Base-by-base conservation (phyloP, 2,329 filamentous ascomycete genomes). In the Tolypocladium inflatum region DNA sequence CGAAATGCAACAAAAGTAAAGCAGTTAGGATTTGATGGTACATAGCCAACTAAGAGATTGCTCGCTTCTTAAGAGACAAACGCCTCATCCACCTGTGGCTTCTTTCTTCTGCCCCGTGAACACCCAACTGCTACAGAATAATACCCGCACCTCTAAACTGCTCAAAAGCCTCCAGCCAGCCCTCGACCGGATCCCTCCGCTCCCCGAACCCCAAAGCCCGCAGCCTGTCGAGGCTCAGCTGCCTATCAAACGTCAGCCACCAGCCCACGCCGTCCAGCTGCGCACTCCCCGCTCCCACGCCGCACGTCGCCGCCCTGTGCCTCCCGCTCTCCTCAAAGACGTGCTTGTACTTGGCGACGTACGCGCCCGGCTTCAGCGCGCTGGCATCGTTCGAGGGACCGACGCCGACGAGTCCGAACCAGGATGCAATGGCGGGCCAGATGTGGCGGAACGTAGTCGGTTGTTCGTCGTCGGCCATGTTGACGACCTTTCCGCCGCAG, bases 221-320 rank as follows among this genome's bases (percentile, higher is more conserved):
- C 15, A 78, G 64, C 37, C 69, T 73, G 30, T 72, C 67, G 54
- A 77, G 63, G 57, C 74, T 77, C 62, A 80, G 64, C 55, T 79
- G 74, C 30, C 77, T 70, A 60, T 80, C 76, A 60, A 80, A 79
- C 7, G 71, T 74, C 55, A 80, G 65, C 76, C 76, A 73, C 65
- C 71, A 73, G 33, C 77, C 73, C n/a, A 78, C 67, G 59, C 73
- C 68, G 63, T 79, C 71, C 50, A 78, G 60, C 63, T 78, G 70
- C 57, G 66, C 60, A 26, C 66, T 65, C 0, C 75, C 75, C 8
- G 63, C 67, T 0, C 73, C 71, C 4, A 77, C 74, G 0, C 74
- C 74, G 3, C 64, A 63, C 3, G 50, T 60, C 4, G 63, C 30
- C 3, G 67, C 73, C 52, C 63, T 71, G 0, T 54, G 37, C 6